Evolutionary conservation across 306 rosid species (phyloP).

Genomic region (Fragaria vesca): DNA sequence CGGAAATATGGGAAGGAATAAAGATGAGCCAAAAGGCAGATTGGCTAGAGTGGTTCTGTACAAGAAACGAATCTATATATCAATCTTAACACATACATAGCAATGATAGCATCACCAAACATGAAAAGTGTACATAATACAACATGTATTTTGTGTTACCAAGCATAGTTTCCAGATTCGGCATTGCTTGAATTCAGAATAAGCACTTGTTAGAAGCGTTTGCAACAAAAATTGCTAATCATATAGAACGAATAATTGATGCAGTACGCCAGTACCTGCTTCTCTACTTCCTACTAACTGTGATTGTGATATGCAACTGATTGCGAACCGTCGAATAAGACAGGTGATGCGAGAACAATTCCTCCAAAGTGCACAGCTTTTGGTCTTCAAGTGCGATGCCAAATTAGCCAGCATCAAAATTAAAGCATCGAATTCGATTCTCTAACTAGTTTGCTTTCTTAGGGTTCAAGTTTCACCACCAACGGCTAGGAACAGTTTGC

Average conservation of each 20-base stretch:
- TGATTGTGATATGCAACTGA: slow-evolving; percentile 16
- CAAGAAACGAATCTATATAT: slow-evolving; percentile 22
- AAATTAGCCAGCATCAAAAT: slow-evolving; percentile 29
- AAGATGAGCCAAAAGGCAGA: background rate
- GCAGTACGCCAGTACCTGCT: background rate
- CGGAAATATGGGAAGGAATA: background rate
- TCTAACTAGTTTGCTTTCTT: background rate
- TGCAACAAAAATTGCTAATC: background rate
- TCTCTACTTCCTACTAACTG: background rate
- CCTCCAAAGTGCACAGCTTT: slow-evolving; percentile 15
- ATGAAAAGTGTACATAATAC: slow-evolving; percentile 20
- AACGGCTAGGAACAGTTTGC: slow-evolving; percentile 19
- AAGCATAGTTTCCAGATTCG: slow-evolving; percentile 30
- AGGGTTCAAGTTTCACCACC: background rate
- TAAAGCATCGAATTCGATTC: slow-evolving; percentile 47
- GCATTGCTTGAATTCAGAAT: slow-evolving; percentile 30
- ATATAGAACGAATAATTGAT: background rate
- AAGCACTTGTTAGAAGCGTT: background rate
- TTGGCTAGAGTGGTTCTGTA: background rate
- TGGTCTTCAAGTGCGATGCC: slow-evolving; percentile 17
- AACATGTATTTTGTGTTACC: slow-evolving; percentile 21
- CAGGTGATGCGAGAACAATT: slow-evolving; percentile 11
- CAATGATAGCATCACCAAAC: background rate
- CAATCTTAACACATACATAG: background rate
- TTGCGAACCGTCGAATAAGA: slow-evolving; percentile 5